These are phyloP conservation scores for Aspergillus amoenus DNA, from an alignment of 2,329 filamentous ascomycete species.

Conservation along the genomic window DNA sequence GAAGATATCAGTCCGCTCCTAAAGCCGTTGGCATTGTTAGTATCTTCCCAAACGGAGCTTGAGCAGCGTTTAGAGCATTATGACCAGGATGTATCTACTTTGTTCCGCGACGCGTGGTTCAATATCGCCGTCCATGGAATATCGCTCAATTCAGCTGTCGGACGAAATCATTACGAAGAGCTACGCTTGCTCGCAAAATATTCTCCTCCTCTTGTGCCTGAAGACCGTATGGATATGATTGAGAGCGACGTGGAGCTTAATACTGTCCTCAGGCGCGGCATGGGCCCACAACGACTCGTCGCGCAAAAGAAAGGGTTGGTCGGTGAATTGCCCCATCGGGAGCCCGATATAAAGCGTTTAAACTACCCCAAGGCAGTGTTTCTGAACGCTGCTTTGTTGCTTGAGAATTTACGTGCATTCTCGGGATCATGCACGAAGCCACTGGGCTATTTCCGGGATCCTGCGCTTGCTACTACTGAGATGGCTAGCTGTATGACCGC, in stretches of 20 bases:
- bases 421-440: conserved; percentile 88
- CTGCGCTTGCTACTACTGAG: conserved; percentile 66
- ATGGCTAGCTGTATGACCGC: conserved; percentile 64
- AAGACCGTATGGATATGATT: conserved; percentile 82
- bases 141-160: conserved; percentile 69
- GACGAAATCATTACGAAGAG: conserved; percentile 71
- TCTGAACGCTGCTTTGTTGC: conserved; percentile 81
- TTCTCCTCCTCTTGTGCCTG: conserved; percentile 81
- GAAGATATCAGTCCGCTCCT: conserved; percentile 85
- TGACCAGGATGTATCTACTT: conserved; percentile 68
- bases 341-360: conserved; percentile 74
- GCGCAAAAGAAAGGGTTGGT: conserved; percentile 78
- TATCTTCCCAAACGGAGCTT: conserved; percentile 52
- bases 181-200: conserved; percentile 81
- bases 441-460: conserved; percentile 91
- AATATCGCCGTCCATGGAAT: conserved; percentile 96
- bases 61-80: conserved; percentile 31
- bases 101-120: conserved; percentile 94
- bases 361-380: conserved; percentile 92
- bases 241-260: conserved; percentile 98
- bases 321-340: conserved; percentile 71
- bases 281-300: conserved; percentile 68
- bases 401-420: conserved; percentile 83
- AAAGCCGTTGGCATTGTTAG: conserved; percentile 80
- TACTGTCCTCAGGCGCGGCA: conserved; percentile 83